These are phyloP conservation scores for Fremontodendron californicum DNA, from an alignment of 345 rosid genomes.

Conservation along the genomic window DNA sequence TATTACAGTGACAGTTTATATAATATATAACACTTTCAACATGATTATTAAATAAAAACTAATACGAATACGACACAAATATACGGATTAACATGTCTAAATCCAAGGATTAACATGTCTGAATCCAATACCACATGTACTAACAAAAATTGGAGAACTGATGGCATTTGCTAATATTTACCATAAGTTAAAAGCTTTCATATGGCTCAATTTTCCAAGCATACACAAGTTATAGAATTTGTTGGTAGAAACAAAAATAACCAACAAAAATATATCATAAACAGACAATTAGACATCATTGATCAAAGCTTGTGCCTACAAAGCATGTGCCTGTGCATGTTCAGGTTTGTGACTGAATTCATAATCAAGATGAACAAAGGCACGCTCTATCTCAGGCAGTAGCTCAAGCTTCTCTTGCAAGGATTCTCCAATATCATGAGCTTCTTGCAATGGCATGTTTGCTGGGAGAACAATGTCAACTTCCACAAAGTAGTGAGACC, in stretches of 20 bases:
- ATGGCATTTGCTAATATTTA: background rate
- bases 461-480: slow-evolving; percentile 94
- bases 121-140: too few species aligned
- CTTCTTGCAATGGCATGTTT: slow-evolving; percentile 80
- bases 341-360: slow-evolving; percentile 95
- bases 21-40: too few species aligned
- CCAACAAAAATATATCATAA: background rate
- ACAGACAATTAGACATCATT: background rate
- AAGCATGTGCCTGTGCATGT: slow-evolving; percentile 60
- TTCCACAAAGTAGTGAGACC: slow-evolving; percentile 95
- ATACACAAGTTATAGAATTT: background rate
- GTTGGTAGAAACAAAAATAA: slow-evolving; percentile 15
- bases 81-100: too few species aligned
- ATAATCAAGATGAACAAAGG: slow-evolving; percentile 96
- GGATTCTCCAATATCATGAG: slow-evolving; percentile 90
- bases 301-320: slow-evolving; percentile 13
- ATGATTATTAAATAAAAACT: too few species aligned
- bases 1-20: too few species aligned
- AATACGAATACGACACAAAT: too few species aligned
- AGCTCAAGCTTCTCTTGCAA: slow-evolving; percentile 91
- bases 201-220: background rate
- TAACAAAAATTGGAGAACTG: too few species aligned
- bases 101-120: too few species aligned
- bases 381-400: slow-evolving; percentile 85
- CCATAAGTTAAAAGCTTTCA: background rate